These are phyloP conservation scores for Talaromyces sp. DNA, from an alignment of 2,329 filamentous ascomycete species.

Conservation along the genomic window DNA sequence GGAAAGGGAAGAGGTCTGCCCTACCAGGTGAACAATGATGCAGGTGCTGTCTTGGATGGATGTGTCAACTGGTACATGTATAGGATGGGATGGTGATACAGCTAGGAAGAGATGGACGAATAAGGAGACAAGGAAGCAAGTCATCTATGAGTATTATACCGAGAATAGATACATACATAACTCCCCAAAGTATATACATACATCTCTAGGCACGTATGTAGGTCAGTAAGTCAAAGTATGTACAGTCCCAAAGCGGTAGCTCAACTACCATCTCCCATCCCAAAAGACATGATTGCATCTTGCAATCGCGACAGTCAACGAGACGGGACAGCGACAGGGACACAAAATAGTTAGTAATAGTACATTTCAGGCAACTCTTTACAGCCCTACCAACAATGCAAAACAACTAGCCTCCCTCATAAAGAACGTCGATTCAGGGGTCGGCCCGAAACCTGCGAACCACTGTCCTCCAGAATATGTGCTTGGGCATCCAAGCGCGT, in stretches of 20 bases:
- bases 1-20: not conserved
- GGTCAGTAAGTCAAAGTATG: not conserved
- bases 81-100: not conserved
- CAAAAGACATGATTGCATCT: not conserved
- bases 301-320: not conserved
- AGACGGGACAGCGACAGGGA: not conserved
- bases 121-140: not conserved
- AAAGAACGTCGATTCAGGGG: not conserved
- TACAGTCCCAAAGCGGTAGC: slow-evolving; percentile 6
- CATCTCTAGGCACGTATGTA: not conserved
- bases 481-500: not conserved
- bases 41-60: not conserved
- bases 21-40: not conserved
- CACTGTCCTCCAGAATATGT: not conserved
- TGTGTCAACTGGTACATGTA: not conserved
- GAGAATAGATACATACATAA: not conserved
- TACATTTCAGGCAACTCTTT: slow-evolving; percentile 8
- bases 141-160: not conserved
- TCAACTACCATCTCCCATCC: not conserved
- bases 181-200: not conserved
- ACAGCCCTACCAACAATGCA: slow-evolving; percentile 6
- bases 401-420: not conserved
- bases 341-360: not conserved
- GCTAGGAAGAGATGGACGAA: not conserved
- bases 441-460: not conserved